A percentile compares a stretch with the other conserved stretches of the same genome.
Conservation (phyloP, 441 rosid genomes). For the Eruca vesicaria region DNA sequence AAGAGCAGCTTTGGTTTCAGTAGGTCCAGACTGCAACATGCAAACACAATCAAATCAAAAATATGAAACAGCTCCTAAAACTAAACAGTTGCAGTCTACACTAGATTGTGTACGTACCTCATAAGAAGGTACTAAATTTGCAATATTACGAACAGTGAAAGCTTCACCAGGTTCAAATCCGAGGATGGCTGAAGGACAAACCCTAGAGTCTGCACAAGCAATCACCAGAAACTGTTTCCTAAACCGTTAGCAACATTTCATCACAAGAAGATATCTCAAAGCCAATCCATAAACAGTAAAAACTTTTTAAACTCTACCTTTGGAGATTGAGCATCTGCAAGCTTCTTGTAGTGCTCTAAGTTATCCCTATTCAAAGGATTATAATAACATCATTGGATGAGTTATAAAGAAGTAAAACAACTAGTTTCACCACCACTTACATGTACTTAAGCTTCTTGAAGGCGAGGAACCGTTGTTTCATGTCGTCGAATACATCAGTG, state of each 20-base stretch:
- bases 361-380: slow-evolving; percentile 53
- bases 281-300: background rate
- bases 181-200: slow-evolving; percentile 81
- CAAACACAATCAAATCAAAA: background rate
- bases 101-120: slow-evolving; percentile 63
- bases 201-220: slow-evolving; percentile 98
- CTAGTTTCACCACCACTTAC: slow-evolving; percentile 41
- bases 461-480: slow-evolving; percentile 68
- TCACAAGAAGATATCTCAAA: background rate
- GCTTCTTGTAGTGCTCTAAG: slow-evolving; percentile 58
- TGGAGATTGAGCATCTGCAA: slow-evolving; percentile 77
- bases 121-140: slow-evolving; percentile 78
- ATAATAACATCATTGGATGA: slow-evolving; percentile 11
- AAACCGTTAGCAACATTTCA: slow-evolving; percentile 39
- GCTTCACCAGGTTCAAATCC: slow-evolving; percentile 99
- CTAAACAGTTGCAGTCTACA: background rate
- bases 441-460: slow-evolving; percentile 78
- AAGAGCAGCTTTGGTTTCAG: slow-evolving; percentile 91
- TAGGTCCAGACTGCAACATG: slow-evolving; percentile 66
- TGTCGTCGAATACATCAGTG: slow-evolving; percentile 54
- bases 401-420: background rate
- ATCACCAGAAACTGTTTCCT: slow-evolving; percentile 85
- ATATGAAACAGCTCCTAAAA: background rate
- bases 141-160: slow-evolving; percentile 84
- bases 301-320: slow-evolving; percentile 48